Base-by-base conservation (phyloP, 139 green algal genomes). In the Tetradesmus lagerheimii region DNA sequence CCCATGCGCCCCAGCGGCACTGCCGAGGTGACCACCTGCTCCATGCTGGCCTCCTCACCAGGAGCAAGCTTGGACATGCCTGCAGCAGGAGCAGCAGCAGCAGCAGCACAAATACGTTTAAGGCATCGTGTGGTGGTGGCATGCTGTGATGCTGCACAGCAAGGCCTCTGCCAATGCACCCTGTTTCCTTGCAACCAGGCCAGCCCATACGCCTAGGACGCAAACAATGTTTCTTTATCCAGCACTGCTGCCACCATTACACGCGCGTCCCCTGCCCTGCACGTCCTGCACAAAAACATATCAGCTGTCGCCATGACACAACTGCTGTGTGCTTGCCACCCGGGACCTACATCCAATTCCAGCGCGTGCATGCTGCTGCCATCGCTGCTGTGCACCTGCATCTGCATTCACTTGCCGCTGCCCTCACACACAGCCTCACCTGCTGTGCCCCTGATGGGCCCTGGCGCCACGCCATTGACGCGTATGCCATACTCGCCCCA, bases 31-130 rank as follows among this genome's bases (percentile, higher is more conserved):
- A 96, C 82, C 57, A 95, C 20, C 29, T 93, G 84, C 66, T 93
- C 75, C 86, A 94, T 86, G 31, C 11, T 85, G n/a, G 25, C 14
- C 39, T 92, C 91, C 34, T 91, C 90, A 31, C 85, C 90, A 2
- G 97, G 96, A 0, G 95, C 95, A 67, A 99, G 95, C 92, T 99
- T 99, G 23, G 93, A 85, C 94, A 99, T 96, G 87, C 97, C 97
- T 93, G 94, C 41, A 35, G 12, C 29, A 34, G 66, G 25, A 35
- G 66, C 66, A n/a, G 62, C 23, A 27, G 47, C 80, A 34, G 29
- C 43, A 66, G 91, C 39, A 67, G 66, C 45, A 34, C 47, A 50
- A 8, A 67, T 23, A 38, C n/a, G n/a, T n/a, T n/a, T n/a, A n/a
- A n/a, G n/a, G n/a, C n/a, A n/a, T n/a, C n/a, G n/a, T n/a, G n/a